phyloP scores from a whole-genome alignment of 2,329 filamentous ascomycete genomes.

The Botrytis fabae region DNA sequence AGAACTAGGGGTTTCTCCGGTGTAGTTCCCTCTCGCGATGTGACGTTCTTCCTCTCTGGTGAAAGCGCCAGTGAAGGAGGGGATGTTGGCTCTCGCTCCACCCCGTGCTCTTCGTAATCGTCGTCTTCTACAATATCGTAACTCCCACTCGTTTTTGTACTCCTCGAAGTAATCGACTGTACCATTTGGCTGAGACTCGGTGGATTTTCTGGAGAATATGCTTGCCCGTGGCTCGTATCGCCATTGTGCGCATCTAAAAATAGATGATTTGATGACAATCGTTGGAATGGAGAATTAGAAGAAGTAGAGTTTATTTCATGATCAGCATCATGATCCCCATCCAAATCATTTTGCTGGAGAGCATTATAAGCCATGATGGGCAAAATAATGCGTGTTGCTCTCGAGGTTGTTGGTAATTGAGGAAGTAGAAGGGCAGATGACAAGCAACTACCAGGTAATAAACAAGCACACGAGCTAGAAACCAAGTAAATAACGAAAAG shows the following conservation, averaged over 20 bases:
- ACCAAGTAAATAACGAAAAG: not conserved
- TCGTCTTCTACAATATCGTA: slow-evolving; percentile 33
- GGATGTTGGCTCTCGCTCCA: slow-evolving; percentile 12
- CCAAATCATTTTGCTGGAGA: slow-evolving; percentile 25
- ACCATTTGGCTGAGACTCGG: slow-evolving; percentile 25
- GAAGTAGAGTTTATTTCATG: slow-evolving; percentile 12
- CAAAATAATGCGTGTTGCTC: slow-evolving; percentile 7
- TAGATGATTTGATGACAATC: slow-evolving; percentile 26
- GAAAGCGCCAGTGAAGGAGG: slow-evolving; percentile 18
- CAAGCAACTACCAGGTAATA: slow-evolving; percentile 5
- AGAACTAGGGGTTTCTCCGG: slow-evolving; percentile 23
- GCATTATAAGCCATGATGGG: slow-evolving; percentile 28
- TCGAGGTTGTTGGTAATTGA: slow-evolving; percentile 14
- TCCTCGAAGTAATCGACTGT: slow-evolving; percentile 26
- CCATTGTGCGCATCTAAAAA: slow-evolving; percentile 32
- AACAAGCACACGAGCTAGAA: not conserved
- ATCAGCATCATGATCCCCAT: slow-evolving; percentile 11
- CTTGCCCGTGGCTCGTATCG: slow-evolving; percentile 28
- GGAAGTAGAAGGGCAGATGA: not conserved
- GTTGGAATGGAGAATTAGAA: slow-evolving; percentile 20
- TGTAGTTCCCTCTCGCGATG: slow-evolving; percentile 17
- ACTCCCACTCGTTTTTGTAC: slow-evolving; percentile 25
- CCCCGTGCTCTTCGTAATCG: slow-evolving; percentile 26
- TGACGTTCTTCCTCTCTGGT: slow-evolving; percentile 18
- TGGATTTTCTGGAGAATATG: slow-evolving; percentile 14